Evolutionary conservation across 2,329 filamentous ascomycete genomes (phyloP).

Genomic region (Ophiocordyceps camponoti-floridani): DNA sequence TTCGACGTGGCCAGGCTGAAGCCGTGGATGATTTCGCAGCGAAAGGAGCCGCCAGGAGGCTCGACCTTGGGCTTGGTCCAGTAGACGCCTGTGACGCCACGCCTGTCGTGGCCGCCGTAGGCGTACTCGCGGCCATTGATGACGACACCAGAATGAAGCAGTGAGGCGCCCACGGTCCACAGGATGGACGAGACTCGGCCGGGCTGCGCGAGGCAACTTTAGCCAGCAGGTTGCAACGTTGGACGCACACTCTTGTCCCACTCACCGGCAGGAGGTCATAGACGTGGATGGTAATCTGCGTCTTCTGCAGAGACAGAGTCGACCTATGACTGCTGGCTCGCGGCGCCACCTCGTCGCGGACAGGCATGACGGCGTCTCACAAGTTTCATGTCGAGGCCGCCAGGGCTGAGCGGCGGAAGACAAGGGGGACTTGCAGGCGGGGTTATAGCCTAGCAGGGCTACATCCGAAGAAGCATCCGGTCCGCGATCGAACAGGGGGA

Average conservation of each 20-base stretch:
- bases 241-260: no score
- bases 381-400: neutral
- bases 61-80: constrained; percentile 57
- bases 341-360: constrained; percentile 9
- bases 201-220: constrained; percentile 27
- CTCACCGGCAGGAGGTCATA: constrained; percentile 59
- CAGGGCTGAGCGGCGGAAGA: neutral
- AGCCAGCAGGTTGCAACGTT: neutral
- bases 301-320: constrained; percentile 52
- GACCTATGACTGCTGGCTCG: constrained; percentile 33
- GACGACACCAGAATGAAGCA: constrained; percentile 70
- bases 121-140: constrained; percentile 70
- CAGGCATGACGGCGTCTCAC: constrained; percentile 8
- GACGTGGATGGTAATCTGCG: constrained; percentile 58
- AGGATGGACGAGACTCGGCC: constrained; percentile 58
- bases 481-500: no score
- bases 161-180: constrained; percentile 60
- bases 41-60: constrained; percentile 63
- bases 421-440: no score
- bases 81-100: constrained; percentile 60
- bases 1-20: constrained; percentile 51
- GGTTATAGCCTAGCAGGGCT: no score
- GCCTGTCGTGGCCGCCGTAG: constrained; percentile 63
- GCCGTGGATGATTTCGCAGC: constrained; percentile 58
- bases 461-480: no score